Percentiles rank a stretch among this genome's conserved stretches.
These are phyloP conservation scores for Vanilla planifolia DNA, from an alignment of 106 monocot species.

Conservation along the genomic window DNA sequence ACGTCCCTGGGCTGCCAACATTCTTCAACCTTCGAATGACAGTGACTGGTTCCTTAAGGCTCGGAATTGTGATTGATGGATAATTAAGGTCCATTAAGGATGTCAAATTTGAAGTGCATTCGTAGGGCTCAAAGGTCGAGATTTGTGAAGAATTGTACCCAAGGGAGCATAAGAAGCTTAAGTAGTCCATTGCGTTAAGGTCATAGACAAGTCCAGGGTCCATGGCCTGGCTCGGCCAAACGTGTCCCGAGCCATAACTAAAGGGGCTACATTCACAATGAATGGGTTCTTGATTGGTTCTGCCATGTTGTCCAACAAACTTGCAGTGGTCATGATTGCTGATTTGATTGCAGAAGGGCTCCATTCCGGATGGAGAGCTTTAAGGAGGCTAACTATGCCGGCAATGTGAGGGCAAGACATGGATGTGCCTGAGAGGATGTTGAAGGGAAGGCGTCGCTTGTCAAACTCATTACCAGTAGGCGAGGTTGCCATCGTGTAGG, in stretches of 20 bases:
- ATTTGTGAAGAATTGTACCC: too few species aligned
- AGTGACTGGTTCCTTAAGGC: too few species aligned
- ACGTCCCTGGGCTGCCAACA: too few species aligned
- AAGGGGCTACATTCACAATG: constrained; percentile 25
- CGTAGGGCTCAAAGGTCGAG: too few species aligned
- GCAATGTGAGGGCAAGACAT: constrained; percentile 84
- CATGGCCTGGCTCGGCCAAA: constrained; percentile 48
- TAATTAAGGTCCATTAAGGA: too few species aligned
- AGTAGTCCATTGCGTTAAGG: constrained; percentile 29
- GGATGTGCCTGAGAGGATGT: constrained; percentile 61
- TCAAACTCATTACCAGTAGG: constrained; percentile 18
- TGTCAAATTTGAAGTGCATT: too few species aligned
- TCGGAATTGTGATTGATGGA: too few species aligned
- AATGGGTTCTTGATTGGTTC: constrained; percentile 28
- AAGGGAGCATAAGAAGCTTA: too few species aligned
- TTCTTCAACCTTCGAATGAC: too few species aligned
- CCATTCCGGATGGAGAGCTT: constrained; percentile 54
- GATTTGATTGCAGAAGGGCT: constrained; percentile 73
- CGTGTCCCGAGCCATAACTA: constrained; percentile 52
- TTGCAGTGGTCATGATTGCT: constrained; percentile 72
- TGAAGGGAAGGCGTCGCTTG: constrained; percentile 31
- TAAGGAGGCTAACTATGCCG: constrained; percentile 66
- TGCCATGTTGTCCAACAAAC: constrained; percentile 20
- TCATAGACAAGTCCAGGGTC: constrained; percentile 73
- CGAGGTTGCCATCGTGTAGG: constrained; percentile 1